Percentiles rank a stretch among this genome's conserved stretches.
These are phyloP conservation scores for Austroboletus rostrupii DNA, from an alignment of 1,284 basidiomycete species.

Conservation along the genomic window DNA sequence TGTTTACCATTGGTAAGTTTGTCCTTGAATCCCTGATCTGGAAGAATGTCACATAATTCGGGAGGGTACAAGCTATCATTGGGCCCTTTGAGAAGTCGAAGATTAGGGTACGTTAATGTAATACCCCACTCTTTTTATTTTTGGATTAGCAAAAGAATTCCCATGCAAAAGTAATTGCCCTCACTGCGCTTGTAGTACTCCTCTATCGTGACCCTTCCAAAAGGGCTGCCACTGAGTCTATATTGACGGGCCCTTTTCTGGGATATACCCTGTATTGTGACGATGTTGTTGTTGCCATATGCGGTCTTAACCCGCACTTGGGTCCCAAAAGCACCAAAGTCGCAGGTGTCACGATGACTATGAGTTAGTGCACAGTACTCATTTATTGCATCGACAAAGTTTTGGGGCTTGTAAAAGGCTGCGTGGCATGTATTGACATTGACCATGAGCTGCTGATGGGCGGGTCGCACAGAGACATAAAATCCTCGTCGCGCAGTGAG, in stretches of 20 bases:
- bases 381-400: conserved; percentile 53
- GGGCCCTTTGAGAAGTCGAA: conserved; percentile 62
- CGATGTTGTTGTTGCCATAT: conserved; percentile 52
- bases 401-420: conserved; percentile 66
- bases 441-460: conserved; percentile 71
- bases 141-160: background rate
- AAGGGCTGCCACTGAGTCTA: conserved; percentile 52
- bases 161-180: background rate
- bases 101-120: conserved; percentile 43
- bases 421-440: conserved; percentile 78
- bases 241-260: conserved; percentile 45
- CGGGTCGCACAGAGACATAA: conserved; percentile 70
- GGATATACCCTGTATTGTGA: conserved; percentile 54
- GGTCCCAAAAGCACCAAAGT: conserved; percentile 48
- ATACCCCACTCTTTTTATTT: conserved; percentile 51
- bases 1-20: conserved; percentile 60
- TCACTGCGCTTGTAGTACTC: conserved; percentile 61
- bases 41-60: conserved; percentile 68
- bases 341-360: conserved; percentile 27
- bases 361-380: conserved; percentile 49
- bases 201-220: conserved; percentile 52
- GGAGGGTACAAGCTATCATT: conserved; percentile 57
- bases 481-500: conserved; percentile 71
- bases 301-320: conserved; percentile 56
- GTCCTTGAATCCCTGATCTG: conserved; percentile 66